These are phyloP conservation scores for Globisporangium middletonii DNA, from an alignment of 352 stramenopile species.

Conservation along the genomic window DNA sequence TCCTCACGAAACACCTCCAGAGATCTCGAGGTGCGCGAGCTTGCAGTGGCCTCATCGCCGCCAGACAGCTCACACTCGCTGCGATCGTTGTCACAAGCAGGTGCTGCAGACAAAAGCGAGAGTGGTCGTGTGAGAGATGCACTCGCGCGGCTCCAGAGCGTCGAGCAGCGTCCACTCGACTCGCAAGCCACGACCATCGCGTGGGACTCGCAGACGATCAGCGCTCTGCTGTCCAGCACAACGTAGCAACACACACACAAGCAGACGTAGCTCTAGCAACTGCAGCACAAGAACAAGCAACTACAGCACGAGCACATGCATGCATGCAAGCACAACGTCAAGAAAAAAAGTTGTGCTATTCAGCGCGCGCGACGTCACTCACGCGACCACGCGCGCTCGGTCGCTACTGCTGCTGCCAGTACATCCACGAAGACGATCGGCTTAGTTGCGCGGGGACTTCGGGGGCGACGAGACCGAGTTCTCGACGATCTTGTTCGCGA, in stretches of 20 bases:
- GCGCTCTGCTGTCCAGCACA: not conserved
- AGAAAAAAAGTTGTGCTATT: not conserved
- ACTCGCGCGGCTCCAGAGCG: not conserved
- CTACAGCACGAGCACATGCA: not conserved
- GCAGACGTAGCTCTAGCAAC: not conserved
- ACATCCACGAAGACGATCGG: too few species aligned
- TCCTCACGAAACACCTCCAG: conserved; percentile 8
- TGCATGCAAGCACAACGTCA: not conserved
- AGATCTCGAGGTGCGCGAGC: conserved; percentile 2
- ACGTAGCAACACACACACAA: not conserved
- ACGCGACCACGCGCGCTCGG: not conserved
- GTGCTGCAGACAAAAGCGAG: not conserved
- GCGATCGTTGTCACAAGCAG: not conserved
- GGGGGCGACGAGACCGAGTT: conserved; percentile 23
- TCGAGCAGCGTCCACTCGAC: conserved; percentile 1
- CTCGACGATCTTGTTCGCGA: conserved; percentile 75
- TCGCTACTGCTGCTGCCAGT: too few species aligned
- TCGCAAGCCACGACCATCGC: not conserved
- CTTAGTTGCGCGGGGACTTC: conserved; percentile 18
- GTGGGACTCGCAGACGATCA: conserved; percentile 1
- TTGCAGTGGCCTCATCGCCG: not conserved
- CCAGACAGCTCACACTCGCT: not conserved
- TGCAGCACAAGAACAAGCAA: not conserved
- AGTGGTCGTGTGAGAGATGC: not conserved
- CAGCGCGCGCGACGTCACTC: not conserved